Base-by-base conservation (phyloP, 805 yeast genomes). In the Ogataea angusta region DNA sequence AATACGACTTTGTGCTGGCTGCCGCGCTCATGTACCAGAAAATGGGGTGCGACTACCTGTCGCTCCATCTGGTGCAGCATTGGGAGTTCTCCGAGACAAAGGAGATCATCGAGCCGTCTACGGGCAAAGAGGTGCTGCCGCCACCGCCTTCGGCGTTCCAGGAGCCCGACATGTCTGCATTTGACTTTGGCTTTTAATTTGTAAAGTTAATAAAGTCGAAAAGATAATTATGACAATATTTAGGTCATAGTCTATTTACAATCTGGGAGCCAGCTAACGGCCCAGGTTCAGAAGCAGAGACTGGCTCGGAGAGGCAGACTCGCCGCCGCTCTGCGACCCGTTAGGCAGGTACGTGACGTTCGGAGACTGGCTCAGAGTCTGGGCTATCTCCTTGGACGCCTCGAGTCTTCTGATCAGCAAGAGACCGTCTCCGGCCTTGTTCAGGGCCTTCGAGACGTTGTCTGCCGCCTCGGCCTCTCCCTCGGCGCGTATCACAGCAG, bases 391-490 rank as follows among this genome's bases (percentile, higher is more conserved):
- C 70, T 87, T 89, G 24, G 96, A 85, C 1, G 99, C 97, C 63
- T 93, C 99, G 53, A 93, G 79, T 69, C 98, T 79, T 75, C 99
- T 80, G 56, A 93, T 90, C 71, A 86, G 76, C 60, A 93, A 73
- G 53, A 93, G 73, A 52, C 98, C 98, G 60, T 93, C 98, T 63
- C 99, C 99, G 17, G 95, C 89, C 70, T 89, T 90, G 40, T 82
- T 78, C 51, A 93, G 76, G 4, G 98, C 97, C 66, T 82, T 86
- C 25, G 96, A 88, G 48, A 93, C 93, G 46, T 81, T 81, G 46
- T 93, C 98, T 3, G 99, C 99, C 43, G 96, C 88, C 66, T 93
- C 98, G 36, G 99, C 99, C 69, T 93, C 99, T 68, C 98, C 99
- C 68, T 93, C 99, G 21, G 99, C 99, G 57, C 98, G 80, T 52